Base-by-base conservation (phyloP, 2,329 filamentous ascomycete species). In the Ophiostoma novo-ulmi region DNA sequence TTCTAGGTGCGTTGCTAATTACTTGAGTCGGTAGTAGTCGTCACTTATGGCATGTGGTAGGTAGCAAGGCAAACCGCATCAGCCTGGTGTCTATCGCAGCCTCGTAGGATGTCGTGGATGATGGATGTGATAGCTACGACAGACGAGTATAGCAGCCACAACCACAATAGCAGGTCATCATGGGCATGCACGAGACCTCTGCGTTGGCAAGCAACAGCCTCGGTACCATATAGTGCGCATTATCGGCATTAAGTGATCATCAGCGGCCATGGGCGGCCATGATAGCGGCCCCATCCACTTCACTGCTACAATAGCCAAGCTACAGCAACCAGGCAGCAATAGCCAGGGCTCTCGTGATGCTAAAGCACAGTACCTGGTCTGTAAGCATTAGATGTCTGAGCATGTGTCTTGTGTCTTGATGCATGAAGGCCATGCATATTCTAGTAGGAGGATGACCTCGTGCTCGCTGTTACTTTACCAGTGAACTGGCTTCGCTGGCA, bases 201-300 rank as follows among this genome's bases (percentile, higher is more conserved):
- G 63, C 36, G 63, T 22, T 65, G 63, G 63, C 63, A 65, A 35
- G 58, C 58, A 63, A 7, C 58, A 63, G 26, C 26, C 58, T 63
- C 58, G 58, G 58, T 8, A 2, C 17, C 26, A 17, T 31, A 10
- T 35, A 1, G 26, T 26, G 31, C 31, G 31, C 31, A 31, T 31
- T 31, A 4, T 31, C 31, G 31, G 31, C 31, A 31, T 31, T 31
- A 4, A 4, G 31, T 31, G 14, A 20, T 20, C 58, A 35, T 11
- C 26, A 36, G 22, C 55, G 22, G 26, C 41, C 41, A 44, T 44
- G 20, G 20, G 22, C 13, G 22, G 52, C n/a, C n/a, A 26, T 58
- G n/a, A 8, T 5, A 20, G 17, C 44, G 44, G 44, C 17, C 44
- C 44, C n/a, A 20, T 22, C 48, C 52, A n/a, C 44, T 17, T 17